phyloP scores from a whole-genome alignment of 2,329 filamentous ascomycete species.

The Cladosporium oxysporum region DNA sequence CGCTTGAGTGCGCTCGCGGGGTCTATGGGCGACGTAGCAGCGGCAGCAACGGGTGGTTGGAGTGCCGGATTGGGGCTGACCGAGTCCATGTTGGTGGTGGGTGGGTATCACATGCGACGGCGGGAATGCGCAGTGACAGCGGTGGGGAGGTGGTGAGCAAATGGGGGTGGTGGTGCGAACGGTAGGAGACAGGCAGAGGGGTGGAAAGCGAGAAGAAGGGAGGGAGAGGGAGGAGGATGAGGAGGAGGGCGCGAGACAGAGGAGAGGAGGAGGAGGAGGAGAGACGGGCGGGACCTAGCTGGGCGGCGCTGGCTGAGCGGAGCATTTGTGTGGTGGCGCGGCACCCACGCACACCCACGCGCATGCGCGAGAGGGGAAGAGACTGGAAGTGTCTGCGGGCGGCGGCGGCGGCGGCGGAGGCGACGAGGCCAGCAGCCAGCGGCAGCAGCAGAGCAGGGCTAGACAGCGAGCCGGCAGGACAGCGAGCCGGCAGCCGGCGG shows the following conservation, averaged over 20 bases:
- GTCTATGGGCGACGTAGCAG: conserved; percentile 20
- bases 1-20: conserved; percentile 45
- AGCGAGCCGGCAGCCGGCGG: background rate
- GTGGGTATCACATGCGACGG: conserved; percentile 7
- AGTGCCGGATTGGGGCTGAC: background rate
- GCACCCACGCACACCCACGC: conserved; percentile 2
- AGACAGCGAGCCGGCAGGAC: background rate
- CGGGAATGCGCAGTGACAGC: conserved; percentile 15
- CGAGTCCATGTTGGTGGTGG: conserved; percentile 8
- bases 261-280: conserved; percentile 16
- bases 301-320: conserved; percentile 23
- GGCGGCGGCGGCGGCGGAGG: background rate
- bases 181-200: conserved; percentile 22
- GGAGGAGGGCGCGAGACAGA: background rate
- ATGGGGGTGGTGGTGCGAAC: conserved; percentile 7
- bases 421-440: background rate
- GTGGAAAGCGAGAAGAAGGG: conserved; percentile 10
- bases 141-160: background rate
- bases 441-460: background rate
- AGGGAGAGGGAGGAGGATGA: conserved; percentile 8
- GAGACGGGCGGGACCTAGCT: conserved; percentile 15
- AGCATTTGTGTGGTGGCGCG: conserved; percentile 7
- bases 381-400: background rate
- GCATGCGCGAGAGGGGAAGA: conserved; percentile 5
- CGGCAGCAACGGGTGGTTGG: background rate